These are phyloP conservation scores for Populus tomentosa DNA, from an alignment of 441 rosid genomes.

Conservation along the genomic window DNA sequence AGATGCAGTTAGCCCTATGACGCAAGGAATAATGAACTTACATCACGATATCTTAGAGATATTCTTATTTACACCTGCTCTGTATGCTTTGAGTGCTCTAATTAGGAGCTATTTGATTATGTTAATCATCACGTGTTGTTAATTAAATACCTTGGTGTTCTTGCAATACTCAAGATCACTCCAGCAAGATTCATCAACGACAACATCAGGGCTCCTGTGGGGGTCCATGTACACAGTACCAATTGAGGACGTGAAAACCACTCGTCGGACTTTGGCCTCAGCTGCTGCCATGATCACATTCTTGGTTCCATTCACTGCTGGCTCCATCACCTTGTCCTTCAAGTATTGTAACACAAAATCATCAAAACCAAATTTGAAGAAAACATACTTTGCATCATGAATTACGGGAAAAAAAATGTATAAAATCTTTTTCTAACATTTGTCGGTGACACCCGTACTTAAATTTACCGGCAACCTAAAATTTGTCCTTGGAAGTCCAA, in stretches of 20 bases:
- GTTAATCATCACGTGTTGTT: no score
- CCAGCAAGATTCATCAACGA: conserved; percentile 89
- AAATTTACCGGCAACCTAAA: no score
- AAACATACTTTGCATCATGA: no score
- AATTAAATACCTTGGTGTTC: conserved; percentile 56
- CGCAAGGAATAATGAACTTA: no score
- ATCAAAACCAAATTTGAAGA: neutral
- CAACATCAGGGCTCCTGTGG: conserved; percentile 54
- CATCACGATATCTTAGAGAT: no score
- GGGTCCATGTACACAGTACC: conserved; percentile 94
- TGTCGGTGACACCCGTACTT: no score
- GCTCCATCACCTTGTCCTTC: conserved; percentile 94
- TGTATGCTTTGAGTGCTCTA: no score
- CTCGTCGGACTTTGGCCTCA: conserved; percentile 71
- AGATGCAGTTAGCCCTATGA: no score
- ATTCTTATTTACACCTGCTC: no score
- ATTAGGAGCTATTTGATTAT: neutral
- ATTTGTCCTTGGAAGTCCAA: no score
- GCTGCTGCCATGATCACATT: conserved; percentile 70
- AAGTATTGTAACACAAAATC: neutral
- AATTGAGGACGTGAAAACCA: conserved; percentile 84
- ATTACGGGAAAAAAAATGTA: no score
- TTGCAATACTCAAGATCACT: conserved; percentile 91
- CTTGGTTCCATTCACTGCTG: conserved; percentile 32
- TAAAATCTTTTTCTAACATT: no score